Evolutionary conservation across 2,329 filamentous ascomycete genomes (phyloP).

Genomic region (Aspergillus sp.): DNA sequence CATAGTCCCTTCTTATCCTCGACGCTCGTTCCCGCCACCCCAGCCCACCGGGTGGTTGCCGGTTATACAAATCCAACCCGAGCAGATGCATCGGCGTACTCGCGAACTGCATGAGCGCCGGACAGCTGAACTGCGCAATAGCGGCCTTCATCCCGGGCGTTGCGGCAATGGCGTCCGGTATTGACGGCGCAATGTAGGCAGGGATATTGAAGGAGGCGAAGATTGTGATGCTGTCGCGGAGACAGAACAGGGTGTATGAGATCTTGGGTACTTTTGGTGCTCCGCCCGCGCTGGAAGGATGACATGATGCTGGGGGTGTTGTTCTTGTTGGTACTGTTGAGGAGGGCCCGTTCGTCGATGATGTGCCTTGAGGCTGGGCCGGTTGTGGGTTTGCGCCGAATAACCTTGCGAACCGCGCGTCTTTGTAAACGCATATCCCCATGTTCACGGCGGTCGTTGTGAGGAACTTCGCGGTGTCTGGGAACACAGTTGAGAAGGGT

Average conservation of each 20-base stretch:
- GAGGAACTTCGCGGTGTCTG: slow-evolving; percentile 76
- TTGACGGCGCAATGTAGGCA: slow-evolving; percentile 68
- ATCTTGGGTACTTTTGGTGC: slow-evolving; percentile 59
- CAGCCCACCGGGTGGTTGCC: slow-evolving; percentile 47
- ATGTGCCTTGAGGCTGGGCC: slow-evolving; percentile 9
- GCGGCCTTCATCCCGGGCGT: slow-evolving; percentile 52
- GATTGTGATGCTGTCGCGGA: slow-evolving; percentile 83
- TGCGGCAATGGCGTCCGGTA: slow-evolving; percentile 56
- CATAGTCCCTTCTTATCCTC: slow-evolving; percentile 73
- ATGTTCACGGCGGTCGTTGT: slow-evolving; percentile 82
- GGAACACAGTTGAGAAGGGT: slow-evolving; percentile 62
- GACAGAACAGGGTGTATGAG: slow-evolving; percentile 75
- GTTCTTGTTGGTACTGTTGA: slow-evolving; percentile 6
- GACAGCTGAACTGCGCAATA: slow-evolving; percentile 76
- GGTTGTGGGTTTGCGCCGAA: slow-evolving; percentile 63
- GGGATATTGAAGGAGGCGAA: slow-evolving; percentile 92
- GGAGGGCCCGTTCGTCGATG: slow-evolving; percentile 1
- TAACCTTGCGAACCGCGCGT: slow-evolving; percentile 78
- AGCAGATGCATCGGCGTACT: slow-evolving; percentile 83
- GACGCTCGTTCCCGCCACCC: slow-evolving; percentile 61
- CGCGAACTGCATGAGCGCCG: slow-evolving; percentile 73
- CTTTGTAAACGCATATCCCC: slow-evolving; percentile 83
- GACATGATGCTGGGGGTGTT: slow-evolving; percentile 17
- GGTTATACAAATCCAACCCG: slow-evolving; percentile 83
- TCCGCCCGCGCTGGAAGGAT: slow-evolving; percentile 20